These are phyloP conservation scores for Pleurostoma richardsiae DNA, from an alignment of 2,329 filamentous ascomycete species.

Conservation along the genomic window DNA sequence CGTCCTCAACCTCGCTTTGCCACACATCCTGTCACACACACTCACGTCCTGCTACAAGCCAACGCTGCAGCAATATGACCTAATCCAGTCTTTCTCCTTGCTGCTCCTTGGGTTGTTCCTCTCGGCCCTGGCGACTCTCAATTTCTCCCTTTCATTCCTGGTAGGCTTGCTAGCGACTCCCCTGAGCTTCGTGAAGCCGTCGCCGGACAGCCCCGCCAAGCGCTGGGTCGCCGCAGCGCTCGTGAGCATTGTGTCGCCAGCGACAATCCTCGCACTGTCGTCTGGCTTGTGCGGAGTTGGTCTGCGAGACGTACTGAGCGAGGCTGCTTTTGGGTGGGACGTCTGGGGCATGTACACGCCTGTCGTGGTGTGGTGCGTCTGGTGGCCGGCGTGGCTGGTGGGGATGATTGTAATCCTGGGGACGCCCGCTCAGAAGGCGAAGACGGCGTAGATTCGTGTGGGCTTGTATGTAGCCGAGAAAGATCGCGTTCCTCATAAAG, in stretches of 20 bases:
- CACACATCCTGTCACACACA: constrained; percentile 49
- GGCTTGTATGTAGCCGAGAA: too few relatives aligned
- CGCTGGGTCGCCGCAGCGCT: constrained; percentile 41
- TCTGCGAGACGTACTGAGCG: constrained; percentile 56
- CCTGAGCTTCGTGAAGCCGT: constrained; percentile 66
- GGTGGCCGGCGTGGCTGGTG: constrained; percentile 88
- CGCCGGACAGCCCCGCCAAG: constrained; percentile 28
- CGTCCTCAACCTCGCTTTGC: constrained; percentile 48
- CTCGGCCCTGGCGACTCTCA: constrained; percentile 87
- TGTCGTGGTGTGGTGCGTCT: constrained; percentile 87
- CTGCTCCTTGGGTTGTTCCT: constrained; percentile 88
- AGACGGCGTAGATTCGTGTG: constrained; percentile 2
- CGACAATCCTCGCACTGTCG: constrained; percentile 45
- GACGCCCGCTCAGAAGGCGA: constrained; percentile 10
- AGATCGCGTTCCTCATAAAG: too few relatives aligned
- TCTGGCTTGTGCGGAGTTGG: constrained; percentile 31
- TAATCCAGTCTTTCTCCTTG: constrained; percentile 89
- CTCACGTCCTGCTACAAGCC: constrained; percentile 48
- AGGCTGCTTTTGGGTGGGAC: constrained; percentile 82
- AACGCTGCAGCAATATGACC: constrained; percentile 64
- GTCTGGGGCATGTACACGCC: constrained; percentile 87
- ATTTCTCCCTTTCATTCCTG: constrained; percentile 86
- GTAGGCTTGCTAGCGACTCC: constrained; percentile 76
- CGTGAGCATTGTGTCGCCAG: constrained; percentile 58
- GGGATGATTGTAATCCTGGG: constrained; percentile 53